A percentile compares a stretch with the other conserved stretches of the same genome.
Conservation (phyloP, 2,329 filamentous ascomycete species). For the Rutstroemia sp. region DNA sequence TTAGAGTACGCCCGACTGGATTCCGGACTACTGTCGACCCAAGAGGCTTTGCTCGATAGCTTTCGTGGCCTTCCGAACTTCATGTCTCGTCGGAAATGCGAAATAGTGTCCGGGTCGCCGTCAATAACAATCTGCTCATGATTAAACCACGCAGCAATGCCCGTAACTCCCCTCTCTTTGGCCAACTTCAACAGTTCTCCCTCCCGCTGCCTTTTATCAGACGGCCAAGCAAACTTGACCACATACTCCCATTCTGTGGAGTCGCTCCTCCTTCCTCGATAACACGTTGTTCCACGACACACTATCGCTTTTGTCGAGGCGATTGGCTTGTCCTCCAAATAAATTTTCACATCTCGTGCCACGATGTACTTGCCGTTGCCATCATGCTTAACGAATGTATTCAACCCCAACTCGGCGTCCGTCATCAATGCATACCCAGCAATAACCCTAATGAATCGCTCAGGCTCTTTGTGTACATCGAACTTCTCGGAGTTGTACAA, state of each 20-base stretch:
- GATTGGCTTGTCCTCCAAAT: too few species aligned
- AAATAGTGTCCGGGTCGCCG: constrained; percentile 19
- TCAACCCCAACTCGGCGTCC: too few species aligned
- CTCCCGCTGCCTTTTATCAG: constrained; percentile 25
- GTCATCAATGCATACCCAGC: too few species aligned
- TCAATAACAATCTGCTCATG: constrained; percentile 23
- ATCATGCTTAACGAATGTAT: too few species aligned
- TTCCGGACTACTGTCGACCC: constrained; percentile 15
- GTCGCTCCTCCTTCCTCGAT: constrained; percentile 14
- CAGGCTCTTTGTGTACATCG: constrained; percentile 19
- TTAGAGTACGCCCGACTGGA: constrained; percentile 15
- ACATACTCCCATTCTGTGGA: constrained; percentile 20
- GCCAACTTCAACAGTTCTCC: constrained; percentile 24
- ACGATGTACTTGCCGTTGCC: too few species aligned
- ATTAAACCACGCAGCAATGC: constrained; percentile 25
- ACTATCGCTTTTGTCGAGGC: constrained; percentile 15
- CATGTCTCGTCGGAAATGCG: constrained; percentile 20
- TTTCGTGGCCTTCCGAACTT: constrained; percentile 20
- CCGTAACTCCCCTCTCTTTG: constrained; percentile 22
- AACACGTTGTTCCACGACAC: constrained; percentile 15
- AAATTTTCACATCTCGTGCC: too few species aligned
- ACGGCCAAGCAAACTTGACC: constrained; percentile 30
- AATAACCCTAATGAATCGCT: too few species aligned
- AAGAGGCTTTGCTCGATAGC: constrained; percentile 17
- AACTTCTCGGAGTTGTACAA: constrained; percentile 27